Conservation (phyloP, 2,329 filamentous ascomycete genomes). For the Periconia sp. region DNA sequence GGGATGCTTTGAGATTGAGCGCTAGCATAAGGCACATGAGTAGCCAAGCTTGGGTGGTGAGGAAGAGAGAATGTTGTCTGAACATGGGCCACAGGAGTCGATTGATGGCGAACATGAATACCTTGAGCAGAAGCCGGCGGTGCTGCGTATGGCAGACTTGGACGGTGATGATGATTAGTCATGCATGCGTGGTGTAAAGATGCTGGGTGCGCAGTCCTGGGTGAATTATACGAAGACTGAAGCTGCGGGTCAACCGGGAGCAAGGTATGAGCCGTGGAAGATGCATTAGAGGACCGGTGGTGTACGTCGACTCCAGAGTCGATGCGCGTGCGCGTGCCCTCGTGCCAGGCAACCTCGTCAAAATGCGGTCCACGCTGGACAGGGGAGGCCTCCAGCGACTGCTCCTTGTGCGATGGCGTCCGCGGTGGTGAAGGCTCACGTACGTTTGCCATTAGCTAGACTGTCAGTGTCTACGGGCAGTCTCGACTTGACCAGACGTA, state of each 20-base stretch:
- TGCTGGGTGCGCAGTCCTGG: no score
- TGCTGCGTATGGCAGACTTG: conserved; percentile 31
- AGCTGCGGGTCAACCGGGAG: no score
- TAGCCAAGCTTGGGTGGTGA: conserved; percentile 12
- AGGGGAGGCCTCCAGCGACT: conserved; percentile 36
- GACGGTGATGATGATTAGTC: conserved; percentile 30
- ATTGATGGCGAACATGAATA: conserved; percentile 34
- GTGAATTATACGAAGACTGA: no score
- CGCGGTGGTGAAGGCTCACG: conserved; percentile 40
- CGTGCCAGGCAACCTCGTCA: conserved; percentile 36
- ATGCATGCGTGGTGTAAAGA: background rate
- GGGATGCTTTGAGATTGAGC: conserved; percentile 4
- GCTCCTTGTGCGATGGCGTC: conserved; percentile 37
- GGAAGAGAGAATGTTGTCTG: conserved; percentile 13
- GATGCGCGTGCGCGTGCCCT: conserved; percentile 32
- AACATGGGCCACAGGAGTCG: conserved; percentile 27
- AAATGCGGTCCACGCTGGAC: conserved; percentile 24
- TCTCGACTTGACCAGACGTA: conserved; percentile 10
- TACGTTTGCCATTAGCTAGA: conserved; percentile 32
- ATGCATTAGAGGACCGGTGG: no score
- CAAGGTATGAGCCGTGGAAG: no score
- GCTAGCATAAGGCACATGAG: conserved; percentile 14
- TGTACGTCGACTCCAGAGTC: conserved; percentile 31
- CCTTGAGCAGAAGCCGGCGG: conserved; percentile 11
- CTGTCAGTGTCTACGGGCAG: conserved; percentile 10